phyloP scores from a whole-genome alignment of 2,329 filamentous ascomycete genomes.

The Colletotrichum plurivorum region DNA sequence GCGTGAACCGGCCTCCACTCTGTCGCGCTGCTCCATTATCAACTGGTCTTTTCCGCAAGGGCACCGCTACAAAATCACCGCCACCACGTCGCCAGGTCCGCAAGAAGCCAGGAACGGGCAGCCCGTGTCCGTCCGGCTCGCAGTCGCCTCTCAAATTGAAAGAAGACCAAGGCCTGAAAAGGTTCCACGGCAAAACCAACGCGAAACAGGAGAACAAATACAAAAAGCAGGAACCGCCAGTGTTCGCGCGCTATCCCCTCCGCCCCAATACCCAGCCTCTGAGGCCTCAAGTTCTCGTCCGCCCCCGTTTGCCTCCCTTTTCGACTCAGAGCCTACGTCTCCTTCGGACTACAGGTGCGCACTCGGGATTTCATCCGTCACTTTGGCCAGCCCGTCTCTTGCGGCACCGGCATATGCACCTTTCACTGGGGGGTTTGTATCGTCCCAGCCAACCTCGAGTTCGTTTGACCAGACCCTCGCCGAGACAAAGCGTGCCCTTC shows the following conservation, averaged over 20 bases:
- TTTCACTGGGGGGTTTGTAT: constrained; percentile 55
- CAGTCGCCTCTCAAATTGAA: constrained; percentile 12
- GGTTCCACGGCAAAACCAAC: background rate
- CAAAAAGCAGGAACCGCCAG: constrained; percentile 26
- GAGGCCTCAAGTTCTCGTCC: constrained; percentile 68
- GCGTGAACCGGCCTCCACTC: too few relatives aligned
- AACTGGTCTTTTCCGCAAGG: too few relatives aligned
- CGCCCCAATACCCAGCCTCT: constrained; percentile 71
- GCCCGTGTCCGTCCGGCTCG: constrained; percentile 57
- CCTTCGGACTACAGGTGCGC: background rate
- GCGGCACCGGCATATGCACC: constrained; percentile 71
- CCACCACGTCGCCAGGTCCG: constrained; percentile 65
- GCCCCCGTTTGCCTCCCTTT: constrained; percentile 74
- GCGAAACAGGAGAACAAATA: constrained; percentile 30
- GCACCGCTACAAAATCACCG: constrained; percentile 33
- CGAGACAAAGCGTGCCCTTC: constrained; percentile 88
- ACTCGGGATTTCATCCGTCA: background rate
- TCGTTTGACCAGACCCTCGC: constrained; percentile 68
- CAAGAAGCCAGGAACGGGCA: constrained; percentile 60
- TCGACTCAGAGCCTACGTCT: constrained; percentile 56
- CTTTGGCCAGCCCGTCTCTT: background rate
- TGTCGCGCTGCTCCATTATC: too few relatives aligned
- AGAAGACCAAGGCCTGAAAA: background rate
- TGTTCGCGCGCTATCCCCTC: constrained; percentile 63
- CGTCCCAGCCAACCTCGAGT: constrained; percentile 49